These are phyloP conservation scores for Canariomyces notabilis DNA, from an alignment of 2,329 filamentous ascomycete genomes.

Conservation along the genomic window DNA sequence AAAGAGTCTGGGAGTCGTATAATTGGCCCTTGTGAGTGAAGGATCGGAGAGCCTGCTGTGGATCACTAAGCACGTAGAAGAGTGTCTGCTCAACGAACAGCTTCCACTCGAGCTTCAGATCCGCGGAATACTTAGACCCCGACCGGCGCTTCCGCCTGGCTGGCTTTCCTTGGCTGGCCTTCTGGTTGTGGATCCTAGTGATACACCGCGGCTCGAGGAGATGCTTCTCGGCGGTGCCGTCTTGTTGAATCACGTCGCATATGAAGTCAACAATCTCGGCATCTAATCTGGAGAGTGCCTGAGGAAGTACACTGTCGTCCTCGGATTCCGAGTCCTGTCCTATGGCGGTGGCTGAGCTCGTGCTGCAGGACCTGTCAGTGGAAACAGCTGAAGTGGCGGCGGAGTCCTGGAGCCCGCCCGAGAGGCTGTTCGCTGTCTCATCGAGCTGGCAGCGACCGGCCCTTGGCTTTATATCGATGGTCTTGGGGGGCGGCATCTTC, in stretches of 20 bases:
- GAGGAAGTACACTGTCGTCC: constrained; percentile 44
- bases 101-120: constrained; percentile 48
- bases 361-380: constrained; percentile 22
- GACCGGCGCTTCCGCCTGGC: constrained; percentile 33
- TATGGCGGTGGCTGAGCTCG: constrained; percentile 14
- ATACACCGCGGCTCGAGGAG: constrained; percentile 39
- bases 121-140: constrained; percentile 26
- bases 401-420: constrained; percentile 19
- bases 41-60: constrained; percentile 49
- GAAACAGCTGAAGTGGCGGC: constrained; percentile 17
- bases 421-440: constrained; percentile 16
- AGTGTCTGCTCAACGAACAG: constrained; percentile 59
- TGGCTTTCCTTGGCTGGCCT: constrained; percentile 26
- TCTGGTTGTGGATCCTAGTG: constrained; percentile 26
- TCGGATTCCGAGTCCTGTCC: constrained; percentile 26
- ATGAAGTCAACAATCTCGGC: constrained; percentile 55
- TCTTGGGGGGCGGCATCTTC: constrained; percentile 31
- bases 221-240: constrained; percentile 48
- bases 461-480: constrained; percentile 23
- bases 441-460: constrained; percentile 20
- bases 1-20: constrained; percentile 57
- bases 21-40: constrained; percentile 50
- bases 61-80: constrained; percentile 58
- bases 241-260: constrained; percentile 55
- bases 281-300: constrained; percentile 51